These are phyloP conservation scores for Salix purpurea DNA, from an alignment of 345 rosid species.

Conservation along the genomic window DNA sequence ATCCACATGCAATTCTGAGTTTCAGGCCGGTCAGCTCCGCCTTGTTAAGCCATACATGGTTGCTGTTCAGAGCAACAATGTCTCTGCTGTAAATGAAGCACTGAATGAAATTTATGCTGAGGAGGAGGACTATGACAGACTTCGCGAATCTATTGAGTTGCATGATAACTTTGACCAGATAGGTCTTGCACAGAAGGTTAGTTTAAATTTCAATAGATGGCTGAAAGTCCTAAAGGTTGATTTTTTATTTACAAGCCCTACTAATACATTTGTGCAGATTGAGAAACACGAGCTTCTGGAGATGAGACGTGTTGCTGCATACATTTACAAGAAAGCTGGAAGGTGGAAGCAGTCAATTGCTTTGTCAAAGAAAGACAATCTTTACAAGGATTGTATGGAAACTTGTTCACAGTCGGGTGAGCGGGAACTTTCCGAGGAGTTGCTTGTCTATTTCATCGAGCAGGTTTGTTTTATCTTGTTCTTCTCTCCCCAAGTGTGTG, in stretches of 20 bases:
- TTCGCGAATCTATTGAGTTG: slow-evolving; percentile 82
- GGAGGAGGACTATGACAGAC: slow-evolving; percentile 89
- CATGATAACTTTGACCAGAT: slow-evolving; percentile 91
- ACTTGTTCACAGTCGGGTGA: slow-evolving; percentile 96
- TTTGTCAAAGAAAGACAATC: slow-evolving; percentile 84
- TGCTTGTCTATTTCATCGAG: slow-evolving; percentile 88
- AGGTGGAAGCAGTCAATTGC: slow-evolving; percentile 98
- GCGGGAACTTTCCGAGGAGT: slow-evolving; percentile 88
- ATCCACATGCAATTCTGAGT: background rate
- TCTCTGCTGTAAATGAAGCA: slow-evolving; percentile 88
- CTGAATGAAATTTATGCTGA: slow-evolving; percentile 79
- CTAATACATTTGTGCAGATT: slow-evolving; percentile 40
- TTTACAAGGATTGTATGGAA: slow-evolving; percentile 94
- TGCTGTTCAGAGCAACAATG: slow-evolving; percentile 90
- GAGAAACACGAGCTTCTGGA: slow-evolving; percentile 97
- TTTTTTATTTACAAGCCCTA: background rate
- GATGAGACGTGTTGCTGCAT: slow-evolving; percentile 97
- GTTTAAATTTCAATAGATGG: background rate
- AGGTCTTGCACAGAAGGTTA: slow-evolving; percentile 86
- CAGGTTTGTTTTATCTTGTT: slow-evolving; percentile 41
- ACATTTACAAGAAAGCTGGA: slow-evolving; percentile 93
- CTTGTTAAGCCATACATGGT: slow-evolving; percentile 93
- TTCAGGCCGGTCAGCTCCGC: slow-evolving; percentile 86
- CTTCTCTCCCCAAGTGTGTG: background rate
- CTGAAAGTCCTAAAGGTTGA: background rate